A percentile compares a stretch with the other conserved stretches of the same genome.
These are phyloP conservation scores for Iris pallida DNA, from an alignment of 116 monocot genomes.

Conservation along the genomic window DNA sequence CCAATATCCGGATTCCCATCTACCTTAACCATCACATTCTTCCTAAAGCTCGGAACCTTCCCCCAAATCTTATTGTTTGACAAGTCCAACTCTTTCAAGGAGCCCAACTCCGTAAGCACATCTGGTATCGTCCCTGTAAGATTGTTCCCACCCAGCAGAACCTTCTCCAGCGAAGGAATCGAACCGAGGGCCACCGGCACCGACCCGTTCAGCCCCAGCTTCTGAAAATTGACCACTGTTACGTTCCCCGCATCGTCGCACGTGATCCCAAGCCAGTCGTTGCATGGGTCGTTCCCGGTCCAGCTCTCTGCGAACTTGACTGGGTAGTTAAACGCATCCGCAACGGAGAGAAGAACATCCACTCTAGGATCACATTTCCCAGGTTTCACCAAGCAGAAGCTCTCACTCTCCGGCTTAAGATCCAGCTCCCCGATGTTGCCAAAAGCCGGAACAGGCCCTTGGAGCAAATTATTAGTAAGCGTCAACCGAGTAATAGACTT, in stretches of 20 bases:
- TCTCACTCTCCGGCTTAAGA: conserved; percentile 30
- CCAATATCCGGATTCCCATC: conserved; percentile 66
- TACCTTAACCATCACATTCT: conserved; percentile 45
- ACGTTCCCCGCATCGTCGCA: conserved; percentile 66
- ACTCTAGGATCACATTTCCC: conserved; percentile 76
- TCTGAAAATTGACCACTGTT: conserved; percentile 65
- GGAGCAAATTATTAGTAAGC: conserved; percentile 74
- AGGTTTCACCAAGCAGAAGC: conserved; percentile 46
- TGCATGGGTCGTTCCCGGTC: conserved; percentile 84
- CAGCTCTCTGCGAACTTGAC: conserved; percentile 52
- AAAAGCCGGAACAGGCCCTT: conserved; percentile 65
- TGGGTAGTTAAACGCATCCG: conserved; percentile 47
- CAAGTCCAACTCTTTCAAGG: conserved; percentile 59
- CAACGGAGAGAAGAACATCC: conserved; percentile 33
- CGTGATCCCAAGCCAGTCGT: conserved; percentile 50
- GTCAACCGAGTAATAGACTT: conserved; percentile 31
- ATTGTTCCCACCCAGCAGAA: conserved; percentile 60
- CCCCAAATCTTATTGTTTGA: conserved; percentile 64
- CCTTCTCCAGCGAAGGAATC: conserved; percentile 48
- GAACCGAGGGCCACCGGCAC: conserved; percentile 53
- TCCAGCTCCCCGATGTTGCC: conserved; percentile 23
- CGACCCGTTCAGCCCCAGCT: conserved; percentile 57
- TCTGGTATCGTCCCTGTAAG: conserved; percentile 59
- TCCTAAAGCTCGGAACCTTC: conserved; percentile 48
- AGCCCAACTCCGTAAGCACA: conserved; percentile 29